Conservation (phyloP, 139 green algal species). For the Diplosphaera chodatii region DNA sequence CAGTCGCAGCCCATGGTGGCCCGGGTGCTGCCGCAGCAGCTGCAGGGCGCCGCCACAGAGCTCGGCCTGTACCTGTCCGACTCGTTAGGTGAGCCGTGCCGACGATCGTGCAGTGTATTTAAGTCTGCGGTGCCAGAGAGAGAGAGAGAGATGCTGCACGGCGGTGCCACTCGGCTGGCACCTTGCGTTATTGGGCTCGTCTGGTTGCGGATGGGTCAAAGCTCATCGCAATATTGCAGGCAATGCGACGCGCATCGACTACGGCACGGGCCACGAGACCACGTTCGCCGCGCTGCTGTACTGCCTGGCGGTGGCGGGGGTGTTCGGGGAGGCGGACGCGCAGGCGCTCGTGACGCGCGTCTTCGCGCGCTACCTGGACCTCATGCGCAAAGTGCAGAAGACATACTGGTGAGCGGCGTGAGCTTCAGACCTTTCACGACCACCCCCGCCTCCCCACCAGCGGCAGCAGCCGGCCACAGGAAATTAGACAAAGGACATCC, state of each 20-base stretch:
- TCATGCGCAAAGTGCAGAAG: conserved; percentile 90
- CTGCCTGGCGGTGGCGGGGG: conserved; percentile 80
- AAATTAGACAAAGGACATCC: no score
- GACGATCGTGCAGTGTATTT: no score
- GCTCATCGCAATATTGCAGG: no score
- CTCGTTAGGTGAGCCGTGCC: conserved; percentile 14
- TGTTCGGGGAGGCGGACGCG: conserved; percentile 30
- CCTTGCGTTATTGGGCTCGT: no score
- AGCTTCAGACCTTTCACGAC: no score
- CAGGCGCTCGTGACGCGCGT: conserved; percentile 35
- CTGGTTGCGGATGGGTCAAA: no score
- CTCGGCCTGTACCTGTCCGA: conserved; percentile 80
- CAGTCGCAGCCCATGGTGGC: conserved; percentile 28
- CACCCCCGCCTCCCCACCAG: no score
- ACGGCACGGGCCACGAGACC: conserved; percentile 94
- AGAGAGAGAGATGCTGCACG: no score
- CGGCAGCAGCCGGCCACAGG: no score
- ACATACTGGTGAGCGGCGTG: conserved; percentile 76
- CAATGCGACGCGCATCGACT: conserved; percentile 91
- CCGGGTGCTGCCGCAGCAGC: conserved; percentile 37
- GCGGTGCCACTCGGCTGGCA: no score
- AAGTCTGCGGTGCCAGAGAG: no score
- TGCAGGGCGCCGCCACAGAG: conserved; percentile 47
- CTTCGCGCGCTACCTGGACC: conserved; percentile 72
- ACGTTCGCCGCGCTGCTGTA: conserved; percentile 86